phyloP scores from a whole-genome alignment of 1,284 basidiomycete species.

The Ganoderma leucocontextum region DNA sequence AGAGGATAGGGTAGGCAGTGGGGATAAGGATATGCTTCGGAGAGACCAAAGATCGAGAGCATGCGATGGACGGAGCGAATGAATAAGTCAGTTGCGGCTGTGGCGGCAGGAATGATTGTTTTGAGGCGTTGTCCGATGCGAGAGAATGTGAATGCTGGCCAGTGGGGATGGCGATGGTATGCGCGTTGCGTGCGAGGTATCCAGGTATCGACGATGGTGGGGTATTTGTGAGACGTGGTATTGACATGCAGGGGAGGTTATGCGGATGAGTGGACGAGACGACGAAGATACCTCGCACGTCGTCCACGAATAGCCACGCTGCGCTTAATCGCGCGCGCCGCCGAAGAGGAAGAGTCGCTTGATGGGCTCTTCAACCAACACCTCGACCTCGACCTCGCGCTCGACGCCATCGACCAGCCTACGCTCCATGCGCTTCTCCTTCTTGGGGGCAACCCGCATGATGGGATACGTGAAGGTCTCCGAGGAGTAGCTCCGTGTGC shows the following conservation, averaged over 20 bases:
- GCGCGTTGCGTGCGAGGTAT: constrained; percentile 31
- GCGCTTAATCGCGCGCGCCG: constrained; percentile 38
- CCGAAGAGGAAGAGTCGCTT: constrained; percentile 61
- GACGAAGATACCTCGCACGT: constrained; percentile 31
- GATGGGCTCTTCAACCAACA: constrained; percentile 55
- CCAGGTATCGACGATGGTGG: constrained; percentile 32
- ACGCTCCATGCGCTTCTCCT: constrained; percentile 58
- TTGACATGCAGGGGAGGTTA: constrained; percentile 17
- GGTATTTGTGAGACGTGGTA: constrained; percentile 26
- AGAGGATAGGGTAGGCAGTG: constrained; percentile 22
- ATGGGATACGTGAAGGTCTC: constrained; percentile 70
- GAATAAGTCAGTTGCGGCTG: constrained; percentile 22
- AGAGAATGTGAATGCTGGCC: constrained; percentile 17
- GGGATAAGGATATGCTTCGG: constrained; percentile 16
- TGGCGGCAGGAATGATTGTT: constrained; percentile 13
- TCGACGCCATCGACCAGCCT: constrained; percentile 61
- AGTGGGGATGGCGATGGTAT: constrained; percentile 26
- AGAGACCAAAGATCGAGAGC: constrained; percentile 24
- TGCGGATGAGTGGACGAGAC: constrained; percentile 17
- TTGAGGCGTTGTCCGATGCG: constrained; percentile 9
- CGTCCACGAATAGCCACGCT: constrained; percentile 17
- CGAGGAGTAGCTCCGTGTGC: constrained; percentile 73
- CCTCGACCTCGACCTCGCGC: constrained; percentile 56
- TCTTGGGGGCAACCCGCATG: constrained; percentile 62
- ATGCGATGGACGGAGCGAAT: constrained; percentile 28